Conservation (phyloP, 2,329 filamentous ascomycete genomes). For the Xylogone sp. region DNA sequence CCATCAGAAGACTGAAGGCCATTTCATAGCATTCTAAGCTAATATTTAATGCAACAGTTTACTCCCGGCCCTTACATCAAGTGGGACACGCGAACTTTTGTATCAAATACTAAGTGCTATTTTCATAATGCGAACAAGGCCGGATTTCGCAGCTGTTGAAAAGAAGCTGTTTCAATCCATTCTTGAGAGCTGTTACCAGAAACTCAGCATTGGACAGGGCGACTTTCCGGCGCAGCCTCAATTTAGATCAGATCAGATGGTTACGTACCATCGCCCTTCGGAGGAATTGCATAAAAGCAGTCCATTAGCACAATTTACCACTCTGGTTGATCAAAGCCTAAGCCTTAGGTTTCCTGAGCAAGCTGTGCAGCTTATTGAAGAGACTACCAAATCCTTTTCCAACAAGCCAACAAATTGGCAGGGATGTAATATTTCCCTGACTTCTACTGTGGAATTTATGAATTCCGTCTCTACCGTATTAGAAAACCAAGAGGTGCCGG, state of each 20-base stretch:
- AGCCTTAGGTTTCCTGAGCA: neutral
- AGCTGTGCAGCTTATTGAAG: neutral
- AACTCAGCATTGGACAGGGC: neutral
- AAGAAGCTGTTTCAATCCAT: neutral
- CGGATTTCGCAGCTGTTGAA: neutral
- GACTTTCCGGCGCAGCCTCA: neutral
- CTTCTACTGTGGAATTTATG: constrained; percentile 4
- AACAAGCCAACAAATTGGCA: neutral
- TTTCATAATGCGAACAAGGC: neutral
- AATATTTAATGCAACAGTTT: neutral
- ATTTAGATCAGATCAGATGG: neutral
- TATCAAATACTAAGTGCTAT: neutral
- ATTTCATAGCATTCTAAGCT: neutral
- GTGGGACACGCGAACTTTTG: neutral
- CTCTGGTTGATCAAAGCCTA: neutral
- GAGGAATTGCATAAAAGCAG: neutral
- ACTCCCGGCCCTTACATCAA: neutral
- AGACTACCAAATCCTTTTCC: neutral
- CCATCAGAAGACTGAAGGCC: neutral
- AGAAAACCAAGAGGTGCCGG: neutral
- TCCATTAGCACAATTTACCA: neutral
- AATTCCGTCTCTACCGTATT: neutral
- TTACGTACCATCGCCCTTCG: neutral
- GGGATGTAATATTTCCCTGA: neutral
- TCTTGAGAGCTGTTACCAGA: neutral